These are phyloP conservation scores for Blastobotrys malaysiensis DNA, from an alignment of 1,139 yeast species.

Conservation along the genomic window DNA sequence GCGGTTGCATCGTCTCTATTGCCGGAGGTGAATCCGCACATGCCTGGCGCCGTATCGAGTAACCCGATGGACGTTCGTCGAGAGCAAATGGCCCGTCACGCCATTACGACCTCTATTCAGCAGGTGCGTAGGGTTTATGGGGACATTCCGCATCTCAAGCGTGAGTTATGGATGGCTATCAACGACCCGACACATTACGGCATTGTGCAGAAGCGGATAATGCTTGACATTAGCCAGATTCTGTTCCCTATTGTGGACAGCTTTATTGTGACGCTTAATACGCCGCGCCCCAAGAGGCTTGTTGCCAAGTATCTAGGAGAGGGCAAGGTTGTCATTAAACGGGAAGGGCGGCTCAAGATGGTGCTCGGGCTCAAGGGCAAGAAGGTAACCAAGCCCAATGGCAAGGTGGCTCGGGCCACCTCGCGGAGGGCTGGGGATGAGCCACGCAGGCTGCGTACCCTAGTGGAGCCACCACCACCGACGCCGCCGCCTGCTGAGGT, in stretches of 20 bases:
- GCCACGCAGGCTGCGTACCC: background rate
- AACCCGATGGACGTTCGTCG: slow-evolving; percentile 37
- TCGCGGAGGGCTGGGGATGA: background rate
- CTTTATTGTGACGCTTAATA: slow-evolving; percentile 53
- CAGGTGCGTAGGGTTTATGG: slow-evolving; percentile 61
- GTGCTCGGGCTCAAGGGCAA: background rate
- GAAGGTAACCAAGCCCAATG: background rate
- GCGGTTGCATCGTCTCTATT: background rate
- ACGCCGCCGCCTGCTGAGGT: background rate
- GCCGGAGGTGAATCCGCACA: background rate
- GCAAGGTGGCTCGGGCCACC: background rate
- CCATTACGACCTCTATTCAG: slow-evolving; percentile 60
- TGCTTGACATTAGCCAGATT: slow-evolving; percentile 63
- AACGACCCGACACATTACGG: slow-evolving; percentile 45
- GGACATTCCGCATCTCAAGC: slow-evolving; percentile 55
- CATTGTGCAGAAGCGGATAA: slow-evolving; percentile 52
- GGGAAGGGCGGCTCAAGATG: slow-evolving; percentile 11
- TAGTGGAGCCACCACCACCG: background rate
- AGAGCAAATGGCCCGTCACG: slow-evolving; percentile 38
- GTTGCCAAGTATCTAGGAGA: slow-evolving; percentile 49
- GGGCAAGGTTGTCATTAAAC: slow-evolving; percentile 39
- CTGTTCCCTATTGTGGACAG: slow-evolving; percentile 61
- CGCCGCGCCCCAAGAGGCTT: slow-evolving; percentile 66
- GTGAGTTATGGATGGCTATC: slow-evolving; percentile 63
- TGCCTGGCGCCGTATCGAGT: background rate